Evolutionary conservation across 2,329 filamentous ascomycete genomes (phyloP), one percentile per base, ranked within the genome.

Genomic region (Plenodomus lindquistii): DNA sequence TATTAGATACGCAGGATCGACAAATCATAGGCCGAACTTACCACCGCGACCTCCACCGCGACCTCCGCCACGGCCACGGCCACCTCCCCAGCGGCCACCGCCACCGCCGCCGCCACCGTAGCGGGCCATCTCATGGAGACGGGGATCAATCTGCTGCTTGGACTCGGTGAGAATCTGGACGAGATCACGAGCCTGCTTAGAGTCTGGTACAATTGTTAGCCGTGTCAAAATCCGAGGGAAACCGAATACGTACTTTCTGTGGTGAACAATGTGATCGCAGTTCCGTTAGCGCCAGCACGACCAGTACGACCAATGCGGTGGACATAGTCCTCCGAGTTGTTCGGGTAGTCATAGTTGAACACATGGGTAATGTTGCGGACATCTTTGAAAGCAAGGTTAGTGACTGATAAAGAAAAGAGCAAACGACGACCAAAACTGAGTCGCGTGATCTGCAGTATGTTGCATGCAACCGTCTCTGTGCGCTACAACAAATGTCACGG

Each of bases 311-410:
- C 84, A 72, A 86, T 86, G 70, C 84, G 83, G 73, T 86, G 84
- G 72, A 86, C 81, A 66, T 86, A 86, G 68, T 86, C 84, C 74
- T 86, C 84, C 66, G 83, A 85, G 74, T 86, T 97, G 82, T 97
- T 97, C 76, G 93, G 93, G 79, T 97, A 97, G 77, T 97, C 94
- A 89, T 97, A 97, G 86, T 97, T 97, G 80, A 99, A 85, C 79
- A 99, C 94, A 81, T 99, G 94, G 79, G 94, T 97, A 81, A 99
- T 99, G 84, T 99, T 96, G 81, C 92, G 93, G 82, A 99, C 94
- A 88, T 99, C 94, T 97, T 97, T 73, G 79, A 80, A 79, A 75
- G 79, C 74, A 82, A 84, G 82, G 89, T 96, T 95, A 96, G 91
- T 85, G 85, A 77, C 80, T 59, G 62, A 69, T 74, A 70, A 76